Conservation (phyloP, 1,139 yeast species). For the Arxiozyma telluris region DNA sequence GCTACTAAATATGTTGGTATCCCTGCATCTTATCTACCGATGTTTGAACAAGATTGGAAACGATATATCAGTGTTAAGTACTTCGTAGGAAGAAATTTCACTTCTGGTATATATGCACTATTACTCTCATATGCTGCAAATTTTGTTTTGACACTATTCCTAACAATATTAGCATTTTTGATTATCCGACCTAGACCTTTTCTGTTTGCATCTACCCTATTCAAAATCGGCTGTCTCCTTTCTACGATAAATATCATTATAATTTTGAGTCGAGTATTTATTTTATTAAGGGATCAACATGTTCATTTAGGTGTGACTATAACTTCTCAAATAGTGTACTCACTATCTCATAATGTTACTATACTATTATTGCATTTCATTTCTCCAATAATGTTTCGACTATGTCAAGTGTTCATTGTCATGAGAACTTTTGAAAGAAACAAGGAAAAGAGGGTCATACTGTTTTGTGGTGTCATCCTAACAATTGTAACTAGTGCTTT, state of each 20-base stretch:
- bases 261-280: constrained; percentile 42
- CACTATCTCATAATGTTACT: constrained; percentile 40
- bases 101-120: constrained; percentile 51
- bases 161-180: constrained; percentile 56
- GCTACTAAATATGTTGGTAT: constrained; percentile 23
- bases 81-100: constrained; percentile 37
- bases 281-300: constrained; percentile 42
- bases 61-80: constrained; percentile 9
- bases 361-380: constrained; percentile 57
- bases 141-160: constrained; percentile 55
- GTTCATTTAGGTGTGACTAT: constrained; percentile 44
- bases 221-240: constrained; percentile 39
- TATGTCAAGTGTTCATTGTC: constrained; percentile 69
- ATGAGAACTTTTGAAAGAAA: constrained; percentile 65
- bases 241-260: constrained; percentile 48
- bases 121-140: constrained; percentile 56
- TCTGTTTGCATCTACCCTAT: constrained; percentile 35
- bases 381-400: constrained; percentile 50
- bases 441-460: constrained; percentile 58
- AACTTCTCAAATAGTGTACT: constrained; percentile 41
- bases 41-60: constrained; percentile 26
- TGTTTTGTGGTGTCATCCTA: constrained; percentile 51
- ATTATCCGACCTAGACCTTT: constrained; percentile 33
- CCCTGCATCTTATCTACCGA: constrained; percentile 16
- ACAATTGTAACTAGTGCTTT: constrained; percentile 53